Percentiles rank a stretch among this genome's conserved stretches.
Conservation (phyloP, 768 basidiomycete species). For the Tulasnella sp. region DNA sequence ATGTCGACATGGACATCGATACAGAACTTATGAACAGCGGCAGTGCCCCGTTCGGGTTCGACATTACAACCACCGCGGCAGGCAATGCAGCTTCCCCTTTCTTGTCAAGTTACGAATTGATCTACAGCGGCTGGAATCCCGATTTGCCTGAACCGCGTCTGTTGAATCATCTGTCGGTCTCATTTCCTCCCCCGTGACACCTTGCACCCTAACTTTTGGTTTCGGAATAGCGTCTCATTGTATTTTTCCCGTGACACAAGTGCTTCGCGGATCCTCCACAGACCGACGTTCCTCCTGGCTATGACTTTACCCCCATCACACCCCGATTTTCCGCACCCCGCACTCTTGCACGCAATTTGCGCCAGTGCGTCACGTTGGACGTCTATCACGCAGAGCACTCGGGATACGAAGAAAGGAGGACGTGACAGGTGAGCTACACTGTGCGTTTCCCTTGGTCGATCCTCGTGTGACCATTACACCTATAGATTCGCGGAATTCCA, state of each 20-base stretch:
- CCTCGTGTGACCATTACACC: conserved; percentile 31
- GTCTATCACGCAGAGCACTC: neutral
- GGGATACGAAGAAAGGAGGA: neutral
- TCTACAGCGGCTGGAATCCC: conserved; percentile 73
- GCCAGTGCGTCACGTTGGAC: conserved; percentile 22
- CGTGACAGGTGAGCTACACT: neutral
- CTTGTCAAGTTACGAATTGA: conserved; percentile 32
- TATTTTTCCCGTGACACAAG: conserved; percentile 87
- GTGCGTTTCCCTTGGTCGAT: conserved; percentile 30
- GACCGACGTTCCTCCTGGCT: conserved; percentile 64
- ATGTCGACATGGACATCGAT: conserved; percentile 12
- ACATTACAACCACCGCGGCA: neutral
- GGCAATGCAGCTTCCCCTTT: neutral
- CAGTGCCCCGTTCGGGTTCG: too few species aligned
- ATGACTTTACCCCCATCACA: conserved; percentile 71
- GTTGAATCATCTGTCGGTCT: conserved; percentile 63
- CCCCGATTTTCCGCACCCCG: conserved; percentile 75
- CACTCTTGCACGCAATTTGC: conserved; percentile 76
- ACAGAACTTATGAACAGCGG: neutral
- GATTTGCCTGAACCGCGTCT: conserved; percentile 66
- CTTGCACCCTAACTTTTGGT: neutral
- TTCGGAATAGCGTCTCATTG: conserved; percentile 54
- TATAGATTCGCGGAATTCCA: conserved; percentile 82
- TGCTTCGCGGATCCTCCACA: conserved; percentile 71
- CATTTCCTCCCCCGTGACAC: neutral